Evolutionary conservation across 164 flowering plant species (phyloP).

Genomic region (Aristolochia contorta): DNA sequence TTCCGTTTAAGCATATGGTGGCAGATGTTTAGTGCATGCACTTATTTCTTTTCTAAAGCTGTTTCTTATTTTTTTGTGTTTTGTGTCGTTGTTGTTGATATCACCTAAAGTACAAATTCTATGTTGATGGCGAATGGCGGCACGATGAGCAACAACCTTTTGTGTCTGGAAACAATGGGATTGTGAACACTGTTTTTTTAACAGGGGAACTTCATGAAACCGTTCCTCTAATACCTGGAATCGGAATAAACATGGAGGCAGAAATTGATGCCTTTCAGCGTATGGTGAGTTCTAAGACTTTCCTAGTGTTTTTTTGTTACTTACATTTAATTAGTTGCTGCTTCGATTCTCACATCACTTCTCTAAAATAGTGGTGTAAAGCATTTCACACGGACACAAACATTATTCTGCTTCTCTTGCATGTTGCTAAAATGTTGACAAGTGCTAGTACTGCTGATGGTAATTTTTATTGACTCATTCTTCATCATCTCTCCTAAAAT

Average conservation of each 20-base stretch:
- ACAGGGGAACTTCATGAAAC: constrained; percentile 42
- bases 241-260: constrained; percentile 73
- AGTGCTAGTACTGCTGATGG: too few relatives aligned
- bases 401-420: too few relatives aligned
- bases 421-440: too few relatives aligned
- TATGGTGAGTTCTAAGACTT: constrained; percentile 34
- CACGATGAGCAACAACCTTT: constrained; percentile 66
- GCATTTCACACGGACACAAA: too few relatives aligned
- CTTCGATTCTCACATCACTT: too few relatives aligned
- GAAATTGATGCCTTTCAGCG: constrained; percentile 59
- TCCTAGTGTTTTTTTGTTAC: neutral
- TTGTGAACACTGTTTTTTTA: constrained; percentile 59
- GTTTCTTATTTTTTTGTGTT: constrained; percentile 10
- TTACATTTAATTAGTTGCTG: too few relatives aligned
- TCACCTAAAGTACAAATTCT: constrained; percentile 68
- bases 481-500: too few relatives aligned
- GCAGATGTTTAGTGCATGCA: too few relatives aligned
- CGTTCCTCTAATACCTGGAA: constrained; percentile 23
- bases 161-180: constrained; percentile 51
- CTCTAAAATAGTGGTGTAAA: too few relatives aligned
- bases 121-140: constrained; percentile 91
- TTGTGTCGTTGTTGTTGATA: constrained; percentile 8
- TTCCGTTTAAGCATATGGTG: too few relatives aligned
- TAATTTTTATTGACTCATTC: too few relatives aligned
- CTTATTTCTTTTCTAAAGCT: too few relatives aligned